phyloP scores from a whole-genome alignment of 1,284 basidiomycete genomes.

The Chiua sp. region DNA sequence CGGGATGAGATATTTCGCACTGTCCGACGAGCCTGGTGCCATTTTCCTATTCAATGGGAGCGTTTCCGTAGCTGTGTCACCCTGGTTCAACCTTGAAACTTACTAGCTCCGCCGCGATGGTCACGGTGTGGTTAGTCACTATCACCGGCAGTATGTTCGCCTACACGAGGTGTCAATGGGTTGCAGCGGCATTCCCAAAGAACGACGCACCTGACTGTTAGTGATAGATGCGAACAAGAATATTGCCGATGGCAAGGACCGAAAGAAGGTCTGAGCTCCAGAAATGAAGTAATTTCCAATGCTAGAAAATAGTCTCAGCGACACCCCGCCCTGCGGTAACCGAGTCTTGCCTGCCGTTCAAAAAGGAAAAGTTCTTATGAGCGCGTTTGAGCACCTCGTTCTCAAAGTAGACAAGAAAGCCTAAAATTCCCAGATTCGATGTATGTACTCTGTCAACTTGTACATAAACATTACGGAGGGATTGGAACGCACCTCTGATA shows the following conservation, averaged over 20 bases:
- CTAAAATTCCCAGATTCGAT: constrained; percentile 43
- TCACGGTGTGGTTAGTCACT: constrained; percentile 96
- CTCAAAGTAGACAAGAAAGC: constrained; percentile 92
- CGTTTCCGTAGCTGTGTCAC: constrained; percentile 7
- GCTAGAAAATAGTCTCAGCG: constrained; percentile 41
- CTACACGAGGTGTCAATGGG: constrained; percentile 41
- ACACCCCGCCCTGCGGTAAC: constrained; percentile 13
- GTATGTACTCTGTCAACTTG: not conserved
- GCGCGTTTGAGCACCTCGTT: constrained; percentile 86
- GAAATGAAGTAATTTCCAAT: constrained; percentile 92
- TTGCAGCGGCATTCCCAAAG: constrained; percentile 15
- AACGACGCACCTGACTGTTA: constrained; percentile 58
- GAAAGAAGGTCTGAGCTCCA: constrained; percentile 85
- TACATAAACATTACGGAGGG: constrained; percentile 4
- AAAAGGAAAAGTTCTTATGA: constrained; percentile 91
- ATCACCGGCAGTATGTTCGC: constrained; percentile 89
- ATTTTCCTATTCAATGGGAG: constrained; percentile 66
- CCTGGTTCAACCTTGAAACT: constrained; percentile 33
- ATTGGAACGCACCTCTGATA: constrained; percentile 67
- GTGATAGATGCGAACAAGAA: constrained; percentile 96
- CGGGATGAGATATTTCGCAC: constrained; percentile 97
- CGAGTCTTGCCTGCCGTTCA: constrained; percentile 72
- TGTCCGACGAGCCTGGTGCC: constrained; percentile 88
- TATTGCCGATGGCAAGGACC: constrained; percentile 91
- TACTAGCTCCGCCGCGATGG: constrained; percentile 93